phyloP scores from a whole-genome alignment of 2,329 filamentous ascomycete species.

The Penicillium vulpinum region DNA sequence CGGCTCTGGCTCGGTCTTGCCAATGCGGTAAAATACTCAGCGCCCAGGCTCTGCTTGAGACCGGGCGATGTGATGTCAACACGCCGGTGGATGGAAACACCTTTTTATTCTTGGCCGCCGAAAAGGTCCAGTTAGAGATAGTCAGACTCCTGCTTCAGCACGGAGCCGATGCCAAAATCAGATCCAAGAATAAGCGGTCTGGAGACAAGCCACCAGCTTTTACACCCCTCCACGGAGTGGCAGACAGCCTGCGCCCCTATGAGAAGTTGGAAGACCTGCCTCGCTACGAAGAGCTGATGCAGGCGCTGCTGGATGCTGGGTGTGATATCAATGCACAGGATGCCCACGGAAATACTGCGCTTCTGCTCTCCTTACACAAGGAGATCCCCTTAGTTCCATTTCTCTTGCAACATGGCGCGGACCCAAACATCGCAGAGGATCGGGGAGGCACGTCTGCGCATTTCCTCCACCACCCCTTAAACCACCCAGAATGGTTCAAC shows the following conservation, averaged over 20 bases:
- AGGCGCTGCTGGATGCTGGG: constrained; percentile 12
- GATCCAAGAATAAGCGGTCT: not conserved
- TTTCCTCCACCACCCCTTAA: not conserved
- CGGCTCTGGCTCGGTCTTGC: constrained; percentile 11
- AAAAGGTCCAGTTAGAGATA: not conserved
- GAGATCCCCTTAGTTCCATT: not conserved
- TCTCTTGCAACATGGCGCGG: constrained; percentile 8
- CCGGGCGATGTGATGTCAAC: constrained; percentile 9
- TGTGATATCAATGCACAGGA: constrained; percentile 13
- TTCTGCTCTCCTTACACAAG: not conserved
- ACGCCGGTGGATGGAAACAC: constrained; percentile 6
- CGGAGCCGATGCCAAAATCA: constrained; percentile 5
- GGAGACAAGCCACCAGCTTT: not conserved
- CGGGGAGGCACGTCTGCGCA: constrained; percentile 14
- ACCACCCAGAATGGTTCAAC: constrained; percentile 2
- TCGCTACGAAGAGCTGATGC: not conserved
- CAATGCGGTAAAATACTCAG: not conserved
- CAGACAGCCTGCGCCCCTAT: not conserved
- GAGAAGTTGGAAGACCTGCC: not conserved
- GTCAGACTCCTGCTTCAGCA: constrained; percentile 11
- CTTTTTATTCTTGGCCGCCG: constrained; percentile 8
- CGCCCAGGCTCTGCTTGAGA: constrained; percentile 2
- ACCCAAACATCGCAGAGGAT: constrained; percentile 6
- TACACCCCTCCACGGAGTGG: constrained; percentile 2
- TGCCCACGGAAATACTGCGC: not conserved